Evolutionary conservation across 2,329 filamentous ascomycete genomes (phyloP).

Genomic region (Stagonosporopsis tanaceti): DNA sequence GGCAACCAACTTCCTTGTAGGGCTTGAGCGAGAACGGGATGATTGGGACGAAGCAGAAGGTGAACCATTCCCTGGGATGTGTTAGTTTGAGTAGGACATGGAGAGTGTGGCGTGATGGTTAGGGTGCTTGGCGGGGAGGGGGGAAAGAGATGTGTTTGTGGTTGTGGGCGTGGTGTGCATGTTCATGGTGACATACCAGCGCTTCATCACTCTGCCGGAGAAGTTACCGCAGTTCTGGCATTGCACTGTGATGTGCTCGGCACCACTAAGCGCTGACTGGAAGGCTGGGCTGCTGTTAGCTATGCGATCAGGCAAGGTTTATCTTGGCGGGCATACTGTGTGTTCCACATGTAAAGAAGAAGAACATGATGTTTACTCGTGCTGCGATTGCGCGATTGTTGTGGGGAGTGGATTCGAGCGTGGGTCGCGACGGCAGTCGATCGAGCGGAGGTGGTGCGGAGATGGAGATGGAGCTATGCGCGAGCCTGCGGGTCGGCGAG

Average conservation of each 20-base stretch:
- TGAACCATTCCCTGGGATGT: conserved; percentile 69
- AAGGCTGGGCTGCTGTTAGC: conserved; percentile 51
- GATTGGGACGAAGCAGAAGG: conserved; percentile 79
- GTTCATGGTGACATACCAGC: conserved; percentile 48
- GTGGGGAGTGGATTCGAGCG: background rate
- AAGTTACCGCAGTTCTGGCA: conserved; percentile 63
- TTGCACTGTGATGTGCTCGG: conserved; percentile 59
- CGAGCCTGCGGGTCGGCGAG: conserved; percentile 8
- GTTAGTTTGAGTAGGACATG: background rate
- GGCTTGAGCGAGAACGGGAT: conserved; percentile 71
- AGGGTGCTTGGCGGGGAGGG: background rate
- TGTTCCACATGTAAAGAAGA: conserved; percentile 61
- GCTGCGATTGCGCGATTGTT: conserved; percentile 3
- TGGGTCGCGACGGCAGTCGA: conserved; percentile 1
- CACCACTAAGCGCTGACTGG: conserved; percentile 54
- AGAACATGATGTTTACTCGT: conserved; percentile 48
- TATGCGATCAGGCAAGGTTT: background rate
- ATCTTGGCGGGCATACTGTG: conserved; percentile 51
- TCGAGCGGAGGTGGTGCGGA: conserved; percentile 15
- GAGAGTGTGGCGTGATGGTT: background rate
- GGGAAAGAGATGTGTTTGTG: background rate
- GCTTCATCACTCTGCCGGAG: conserved; percentile 54
- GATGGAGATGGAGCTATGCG: conserved; percentile 15
- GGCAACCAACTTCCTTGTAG: conserved; percentile 71
- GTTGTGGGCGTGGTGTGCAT: background rate